Evolutionary conservation across 2,329 filamentous ascomycete genomes (phyloP).

Genomic region (Blastomyces silverae): DNA sequence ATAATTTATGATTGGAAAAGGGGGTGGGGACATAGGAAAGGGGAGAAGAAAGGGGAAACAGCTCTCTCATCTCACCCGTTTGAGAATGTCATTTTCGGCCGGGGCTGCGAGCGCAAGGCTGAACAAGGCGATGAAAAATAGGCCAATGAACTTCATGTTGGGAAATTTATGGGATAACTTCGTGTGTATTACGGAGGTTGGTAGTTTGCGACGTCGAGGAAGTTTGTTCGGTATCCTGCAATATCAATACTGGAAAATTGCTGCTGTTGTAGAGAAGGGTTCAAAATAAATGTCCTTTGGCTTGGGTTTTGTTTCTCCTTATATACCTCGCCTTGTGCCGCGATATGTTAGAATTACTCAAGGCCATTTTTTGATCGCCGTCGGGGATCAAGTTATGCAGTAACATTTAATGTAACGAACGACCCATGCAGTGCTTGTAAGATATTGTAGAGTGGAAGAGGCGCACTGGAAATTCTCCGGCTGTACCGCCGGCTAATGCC

Average conservation of each 20-base stretch:
- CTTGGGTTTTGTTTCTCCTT: not conserved
- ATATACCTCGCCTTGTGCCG: not conserved
- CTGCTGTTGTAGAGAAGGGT: not conserved
- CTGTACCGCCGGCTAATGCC: not conserved
- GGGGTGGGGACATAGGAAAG: no score
- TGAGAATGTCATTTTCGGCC: not conserved
- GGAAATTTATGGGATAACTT: not conserved
- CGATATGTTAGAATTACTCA: not conserved
- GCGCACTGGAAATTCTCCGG: not conserved
- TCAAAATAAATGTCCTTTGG: not conserved
- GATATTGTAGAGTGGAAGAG: not conserved
- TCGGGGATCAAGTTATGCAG: not conserved
- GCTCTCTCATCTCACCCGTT: not conserved
- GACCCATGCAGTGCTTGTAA: not conserved
- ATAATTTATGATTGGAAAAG: not conserved
- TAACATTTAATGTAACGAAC: not conserved
- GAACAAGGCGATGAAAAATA: not conserved
- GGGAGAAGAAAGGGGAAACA: not conserved
- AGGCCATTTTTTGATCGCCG: not conserved
- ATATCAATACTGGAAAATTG: not conserved
- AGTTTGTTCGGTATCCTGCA: not conserved
- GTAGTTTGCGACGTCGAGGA: not conserved
- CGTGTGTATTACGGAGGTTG: not conserved
- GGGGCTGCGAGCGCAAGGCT: constrained; percentile 3
- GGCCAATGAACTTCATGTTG: not conserved